Percentiles rank a stretch among this genome's conserved stretches.
phyloP scores from a whole-genome alignment of 1,284 basidiomycete genomes.

The Melanopsichium pennsylvanicum region DNA sequence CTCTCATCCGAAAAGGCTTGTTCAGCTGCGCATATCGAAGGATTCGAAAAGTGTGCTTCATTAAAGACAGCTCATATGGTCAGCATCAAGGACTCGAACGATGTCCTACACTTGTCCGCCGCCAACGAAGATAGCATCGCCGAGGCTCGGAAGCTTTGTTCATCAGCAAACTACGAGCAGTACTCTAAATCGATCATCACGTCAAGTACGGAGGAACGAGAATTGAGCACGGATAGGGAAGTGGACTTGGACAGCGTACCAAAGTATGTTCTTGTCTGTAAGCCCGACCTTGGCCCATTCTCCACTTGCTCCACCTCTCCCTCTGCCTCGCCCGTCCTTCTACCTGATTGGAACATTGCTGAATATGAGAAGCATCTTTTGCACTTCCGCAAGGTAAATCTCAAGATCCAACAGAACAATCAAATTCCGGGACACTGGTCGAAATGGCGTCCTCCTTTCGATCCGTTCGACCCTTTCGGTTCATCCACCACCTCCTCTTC shows the following conservation, averaged over 20 bases:
- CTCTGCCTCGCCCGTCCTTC: not conserved
- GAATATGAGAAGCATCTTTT: slow-evolving; percentile 31
- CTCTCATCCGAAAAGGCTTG: slow-evolving; percentile 10
- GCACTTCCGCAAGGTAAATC: slow-evolving; percentile 24
- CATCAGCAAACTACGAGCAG: slow-evolving; percentile 32
- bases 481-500: not conserved
- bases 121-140: slow-evolving; percentile 9
- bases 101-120: slow-evolving; percentile 73
- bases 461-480: slow-evolving; percentile 34
- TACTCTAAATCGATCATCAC: slow-evolving; percentile 34
- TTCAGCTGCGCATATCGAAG: slow-evolving; percentile 4
- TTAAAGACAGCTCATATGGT: slow-evolving; percentile 9
- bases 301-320: too few species aligned
- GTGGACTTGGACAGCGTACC: slow-evolving; percentile 56
- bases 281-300: not conserved
- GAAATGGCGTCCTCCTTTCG: slow-evolving; percentile 22
- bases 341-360: slow-evolving; percentile 43
- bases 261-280: slow-evolving; percentile 51
- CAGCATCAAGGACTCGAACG: slow-evolving; percentile 67
- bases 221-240: slow-evolving; percentile 31
- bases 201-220: not conserved
- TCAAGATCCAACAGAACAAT: slow-evolving; percentile 7
- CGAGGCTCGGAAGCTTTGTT: slow-evolving; percentile 20
- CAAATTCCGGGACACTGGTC: slow-evolving; percentile 34
- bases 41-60: slow-evolving; percentile 6